Base-by-base conservation (phyloP, 164 flowering plant genomes). In the Cinnamomum chago region DNA sequence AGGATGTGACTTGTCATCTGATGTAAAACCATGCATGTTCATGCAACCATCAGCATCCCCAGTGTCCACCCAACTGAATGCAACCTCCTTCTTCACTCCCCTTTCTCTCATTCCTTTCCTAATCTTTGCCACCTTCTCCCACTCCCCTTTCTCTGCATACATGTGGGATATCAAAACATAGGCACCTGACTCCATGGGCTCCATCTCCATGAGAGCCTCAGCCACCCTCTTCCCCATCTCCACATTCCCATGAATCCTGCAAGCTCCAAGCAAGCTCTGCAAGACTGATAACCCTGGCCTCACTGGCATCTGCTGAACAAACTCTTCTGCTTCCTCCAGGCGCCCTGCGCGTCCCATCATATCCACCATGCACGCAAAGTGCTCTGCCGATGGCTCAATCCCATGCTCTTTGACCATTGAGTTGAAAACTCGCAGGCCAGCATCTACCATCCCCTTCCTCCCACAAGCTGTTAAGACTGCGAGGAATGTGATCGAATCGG, bases 31-130 rank as follows among this genome's bases (percentile, higher is more conserved):
- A 73, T 93, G 89, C 84, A 87, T 76, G 60, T 68, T 28, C 74
- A 83, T 80, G 17, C 90, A 85, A 65, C 78, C 86, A 73, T 78
- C 84, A 70, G 13, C 74, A 69, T 66, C 76, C 50, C 86, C 88
- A 14, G 80, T 88, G 79, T 95, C 99, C 67, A 86, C 97, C 99
- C 99, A 93, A 80, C 99, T 95, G 77, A 87, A 90, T 15, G 95
- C 99, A 6, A 90, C 79, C 66, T 87, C 94, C 79, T 95, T 95
- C 83, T 47, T 87, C 77, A 95, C 91, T 52, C 92, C 90, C 72
- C 72, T 84, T 20, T 79, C 80, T 81, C 90, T 88, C 99, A 95
- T 95, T 79, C 77, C 76, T 75, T 66, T 93, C 81, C 99, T 83
- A 66, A 95, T 60, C 55, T 77, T 80, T 18, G 98, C 92, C 17